Evolutionary conservation across 352 stramenopile genomes (phyloP), one percentile per base, ranked within the genome.

Genomic region (Phytophthora capsici): DNA sequence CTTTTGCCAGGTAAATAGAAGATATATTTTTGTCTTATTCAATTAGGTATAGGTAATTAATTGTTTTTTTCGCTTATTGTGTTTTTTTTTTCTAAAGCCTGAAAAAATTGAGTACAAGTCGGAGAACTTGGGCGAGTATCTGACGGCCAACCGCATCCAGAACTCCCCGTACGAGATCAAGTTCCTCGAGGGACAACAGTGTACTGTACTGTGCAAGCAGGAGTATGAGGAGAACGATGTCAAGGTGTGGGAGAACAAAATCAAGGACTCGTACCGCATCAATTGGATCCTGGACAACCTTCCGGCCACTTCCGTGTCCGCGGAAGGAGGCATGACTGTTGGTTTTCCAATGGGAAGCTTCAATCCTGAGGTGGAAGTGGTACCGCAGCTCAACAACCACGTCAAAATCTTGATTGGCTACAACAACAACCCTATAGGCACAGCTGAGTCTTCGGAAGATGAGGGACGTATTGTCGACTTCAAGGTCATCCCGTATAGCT

Each of bases 281-380:
- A 99, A 99, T 80, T 99, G 86, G 84, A 99, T 99, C 57, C 82
- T 99, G 9, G 98, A 99, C 86, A 99, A 99, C 78, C 84, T 99
- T 25, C 96, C 97, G 4, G 88, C 96, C 48, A 90, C 80, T 38
- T 89, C 88, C 44, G 69, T 91, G 62, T 87, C 78, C 28, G 26
- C 72, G 4, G 84, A 97, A 22, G 84, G 85, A 6, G 72, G 66
- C 20, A 77, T 93, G 52, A 82, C 81, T 16, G 84, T 96, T 6
- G 90, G 91, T 10, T 98, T 96, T 69, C 85, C 90, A 30, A 69
- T 98, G 4, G 93, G 93, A 32, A 96, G 75, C 67, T 97, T 91
- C 50, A 97, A 96, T 61, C 84, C 90, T 6, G 86, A 98, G 49
- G 82, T 91, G 41, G 90, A 98, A 46, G 93, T 97, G 60, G 92